Conservation (phyloP, 352 stramenopile genomes). For the Phytophthora hibernalis region DNA sequence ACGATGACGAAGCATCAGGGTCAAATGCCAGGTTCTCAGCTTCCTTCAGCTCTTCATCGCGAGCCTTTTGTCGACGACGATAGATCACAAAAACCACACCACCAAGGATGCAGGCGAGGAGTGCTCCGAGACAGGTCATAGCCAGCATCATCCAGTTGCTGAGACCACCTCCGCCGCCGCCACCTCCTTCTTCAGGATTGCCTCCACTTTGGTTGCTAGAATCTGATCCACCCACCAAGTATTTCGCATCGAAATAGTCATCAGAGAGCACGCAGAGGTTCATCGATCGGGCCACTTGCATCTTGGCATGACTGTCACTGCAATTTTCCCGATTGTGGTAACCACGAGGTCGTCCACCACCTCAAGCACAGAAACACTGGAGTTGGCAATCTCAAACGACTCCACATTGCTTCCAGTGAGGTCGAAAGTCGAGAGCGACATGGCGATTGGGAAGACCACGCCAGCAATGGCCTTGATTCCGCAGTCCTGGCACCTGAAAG, state of each 20-base stretch:
- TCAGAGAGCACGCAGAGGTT: constrained; percentile 43
- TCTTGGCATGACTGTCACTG: constrained; percentile 30
- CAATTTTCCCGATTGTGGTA: constrained; percentile 37
- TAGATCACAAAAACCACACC: constrained; percentile 42
- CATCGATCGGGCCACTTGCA: constrained; percentile 32
- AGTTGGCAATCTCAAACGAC: constrained; percentile 43
- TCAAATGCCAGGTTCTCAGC: constrained; percentile 36
- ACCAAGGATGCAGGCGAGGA: constrained; percentile 36
- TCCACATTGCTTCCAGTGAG: constrained; percentile 39
- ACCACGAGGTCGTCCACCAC: constrained; percentile 36
- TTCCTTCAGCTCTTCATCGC: constrained; percentile 38
- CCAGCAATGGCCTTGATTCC: constrained; percentile 36
- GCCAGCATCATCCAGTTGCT: constrained; percentile 56
- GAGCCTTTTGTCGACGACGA: constrained; percentile 28
- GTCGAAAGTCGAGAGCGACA: constrained; percentile 39
- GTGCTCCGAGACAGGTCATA: constrained; percentile 42
- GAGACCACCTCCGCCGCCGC: constrained; percentile 18
- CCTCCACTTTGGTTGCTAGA: constrained; percentile 12
- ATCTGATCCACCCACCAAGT: constrained; percentile 20
- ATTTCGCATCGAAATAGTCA: constrained; percentile 37
- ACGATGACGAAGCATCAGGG: constrained; percentile 25
- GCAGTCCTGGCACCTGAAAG: constrained; percentile 44
- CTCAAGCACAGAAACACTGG: constrained; percentile 37
- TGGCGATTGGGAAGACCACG: constrained; percentile 32
- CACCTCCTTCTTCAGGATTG: constrained; percentile 2